phyloP scores from a whole-genome alignment of 768 basidiomycete genomes.

The Holtermanniella nyarrowii region DNA sequence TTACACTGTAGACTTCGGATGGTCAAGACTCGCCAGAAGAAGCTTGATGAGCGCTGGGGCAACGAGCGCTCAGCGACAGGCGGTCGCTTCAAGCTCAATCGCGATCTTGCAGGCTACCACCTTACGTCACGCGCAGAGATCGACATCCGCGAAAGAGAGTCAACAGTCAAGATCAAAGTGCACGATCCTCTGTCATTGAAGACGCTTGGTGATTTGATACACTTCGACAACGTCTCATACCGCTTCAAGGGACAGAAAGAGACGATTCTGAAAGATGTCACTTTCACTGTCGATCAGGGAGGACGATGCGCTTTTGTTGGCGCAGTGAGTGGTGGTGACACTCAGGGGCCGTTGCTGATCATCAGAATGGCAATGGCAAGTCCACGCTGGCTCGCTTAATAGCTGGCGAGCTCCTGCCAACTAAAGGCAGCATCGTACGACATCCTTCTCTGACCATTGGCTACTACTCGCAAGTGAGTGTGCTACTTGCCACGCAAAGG shows the following conservation, averaged over 20 bases:
- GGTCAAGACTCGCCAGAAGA: slow-evolving; percentile 55
- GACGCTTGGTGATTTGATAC: slow-evolving; percentile 38
- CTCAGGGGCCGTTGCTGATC: background rate
- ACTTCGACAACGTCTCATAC: slow-evolving; percentile 43
- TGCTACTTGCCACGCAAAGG: background rate
- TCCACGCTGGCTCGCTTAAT: slow-evolving; percentile 48
- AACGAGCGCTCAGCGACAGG: slow-evolving; percentile 45
- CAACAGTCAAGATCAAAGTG: slow-evolving; percentile 40
- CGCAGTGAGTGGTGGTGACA: slow-evolving; percentile 11
- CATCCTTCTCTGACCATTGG: slow-evolving; percentile 52
- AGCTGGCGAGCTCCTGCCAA: slow-evolving; percentile 41
- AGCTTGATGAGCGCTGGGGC: slow-evolving; percentile 45
- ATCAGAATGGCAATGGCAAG: slow-evolving; percentile 51
- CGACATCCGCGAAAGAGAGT: slow-evolving; percentile 43
- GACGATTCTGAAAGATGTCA: slow-evolving; percentile 37
- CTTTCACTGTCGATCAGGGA: slow-evolving; percentile 43
- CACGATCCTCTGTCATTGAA: slow-evolving; percentile 36
- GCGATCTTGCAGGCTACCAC: slow-evolving; percentile 48
- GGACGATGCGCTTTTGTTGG: slow-evolving; percentile 46
- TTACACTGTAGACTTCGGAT: slow-evolving; percentile 31
- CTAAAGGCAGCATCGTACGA: slow-evolving; percentile 46
- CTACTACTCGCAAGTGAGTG: slow-evolving; percentile 49
- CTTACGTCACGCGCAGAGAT: slow-evolving; percentile 43
- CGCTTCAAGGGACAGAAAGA: slow-evolving; percentile 33
- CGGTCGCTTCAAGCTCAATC: slow-evolving; percentile 51